Percentiles rank a stretch among this genome's conserved stretches.
These are phyloP conservation scores for Salix caprea DNA, from an alignment of 345 rosid genomes.

Conservation along the genomic window DNA sequence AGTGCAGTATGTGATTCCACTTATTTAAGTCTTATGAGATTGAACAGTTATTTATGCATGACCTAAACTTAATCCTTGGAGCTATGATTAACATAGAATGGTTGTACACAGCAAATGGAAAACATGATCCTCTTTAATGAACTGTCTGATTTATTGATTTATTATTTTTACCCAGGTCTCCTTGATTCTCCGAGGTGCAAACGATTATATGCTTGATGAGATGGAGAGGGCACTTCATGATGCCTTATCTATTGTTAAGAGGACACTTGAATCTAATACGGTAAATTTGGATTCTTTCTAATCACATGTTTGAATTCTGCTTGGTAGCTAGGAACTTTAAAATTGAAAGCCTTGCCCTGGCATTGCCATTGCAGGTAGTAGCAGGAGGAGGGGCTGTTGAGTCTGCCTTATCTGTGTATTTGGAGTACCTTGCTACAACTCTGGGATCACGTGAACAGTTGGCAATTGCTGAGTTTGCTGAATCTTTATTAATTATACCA, in stretches of 20 bases:
- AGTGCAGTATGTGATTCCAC: slow-evolving; percentile 59
- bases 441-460: slow-evolving; percentile 90
- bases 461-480: slow-evolving; percentile 96
- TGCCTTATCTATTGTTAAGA: slow-evolving; percentile 76
- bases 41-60: not conserved
- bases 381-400: slow-evolving; percentile 99
- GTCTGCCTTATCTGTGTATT: slow-evolving; percentile 78
- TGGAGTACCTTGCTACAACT: slow-evolving; percentile 92
- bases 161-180: slow-evolving; percentile 56
- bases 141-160: slow-evolving; percentile 5
- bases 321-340: not conserved
- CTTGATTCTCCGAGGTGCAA: slow-evolving; percentile 89
- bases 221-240: slow-evolving; percentile 97
- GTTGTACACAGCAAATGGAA: not conserved
- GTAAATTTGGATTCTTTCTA: slow-evolving; percentile 35
- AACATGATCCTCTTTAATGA: not conserved
- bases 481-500: slow-evolving; percentile 75
- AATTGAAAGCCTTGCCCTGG: not conserved
- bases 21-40: not conserved
- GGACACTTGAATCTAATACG: slow-evolving; percentile 91
- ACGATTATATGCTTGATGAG: slow-evolving; percentile 97
- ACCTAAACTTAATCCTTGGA: not conserved
- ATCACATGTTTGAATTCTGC: not conserved
- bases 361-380: slow-evolving; percentile 58
- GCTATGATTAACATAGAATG: not conserved